phyloP scores from a whole-genome alignment of 2,329 filamentous ascomycete genomes.

The Botrytis squamosa region DNA sequence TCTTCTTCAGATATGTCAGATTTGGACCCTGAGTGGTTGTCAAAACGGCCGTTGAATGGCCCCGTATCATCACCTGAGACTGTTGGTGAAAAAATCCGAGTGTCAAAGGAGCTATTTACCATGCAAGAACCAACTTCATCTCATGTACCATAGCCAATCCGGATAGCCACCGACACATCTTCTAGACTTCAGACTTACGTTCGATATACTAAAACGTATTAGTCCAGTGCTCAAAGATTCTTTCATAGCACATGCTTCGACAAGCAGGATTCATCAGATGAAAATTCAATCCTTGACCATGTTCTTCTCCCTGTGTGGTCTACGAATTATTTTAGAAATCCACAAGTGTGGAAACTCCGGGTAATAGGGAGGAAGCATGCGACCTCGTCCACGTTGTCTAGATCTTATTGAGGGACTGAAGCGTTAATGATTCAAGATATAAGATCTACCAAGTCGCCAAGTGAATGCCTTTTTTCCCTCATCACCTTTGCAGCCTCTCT shows the following conservation, averaged over 20 bases:
- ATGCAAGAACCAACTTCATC: neutral
- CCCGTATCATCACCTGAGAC: neutral
- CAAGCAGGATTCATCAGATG: neutral
- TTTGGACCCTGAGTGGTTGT: neutral
- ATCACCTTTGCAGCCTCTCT: slow-evolving; percentile 35
- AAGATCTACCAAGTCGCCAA: slow-evolving; percentile 25
- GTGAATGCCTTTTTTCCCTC: slow-evolving; percentile 26
- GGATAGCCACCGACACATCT: neutral
- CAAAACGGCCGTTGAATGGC: neutral
- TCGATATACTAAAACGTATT: neutral
- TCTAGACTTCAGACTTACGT: neutral
- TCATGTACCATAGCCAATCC: neutral
- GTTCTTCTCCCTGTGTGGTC: neutral
- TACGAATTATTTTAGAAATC: neutral
- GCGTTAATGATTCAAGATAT: slow-evolving; percentile 31
- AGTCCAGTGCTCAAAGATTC: neutral
- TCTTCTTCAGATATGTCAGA: slow-evolving; percentile 1
- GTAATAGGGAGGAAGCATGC: neutral
- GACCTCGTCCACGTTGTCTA: slow-evolving; percentile 24
- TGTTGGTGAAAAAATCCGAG: neutral
- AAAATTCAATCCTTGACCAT: neutral
- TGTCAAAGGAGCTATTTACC: neutral
- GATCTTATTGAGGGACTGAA: slow-evolving; percentile 12
- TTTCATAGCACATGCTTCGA: neutral
- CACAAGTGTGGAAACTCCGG: neutral